phyloP scores from a whole-genome alignment of 805 yeast species.

The Lipomyces spencermartinsiae region DNA sequence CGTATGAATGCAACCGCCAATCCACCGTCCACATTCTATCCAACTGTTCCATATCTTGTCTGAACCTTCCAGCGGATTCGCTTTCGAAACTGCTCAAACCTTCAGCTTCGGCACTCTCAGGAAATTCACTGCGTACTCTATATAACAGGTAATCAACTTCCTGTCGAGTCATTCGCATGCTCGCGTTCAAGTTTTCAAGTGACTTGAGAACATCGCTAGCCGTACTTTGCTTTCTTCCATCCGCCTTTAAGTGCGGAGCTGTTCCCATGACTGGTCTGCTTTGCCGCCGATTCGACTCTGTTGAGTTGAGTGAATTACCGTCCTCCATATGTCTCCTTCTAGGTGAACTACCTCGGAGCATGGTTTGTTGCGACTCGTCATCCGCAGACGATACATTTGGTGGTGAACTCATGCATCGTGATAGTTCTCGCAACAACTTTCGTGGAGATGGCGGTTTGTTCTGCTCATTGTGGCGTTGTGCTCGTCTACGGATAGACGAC shows the following conservation, averaged over 20 bases:
- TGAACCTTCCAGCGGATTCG: background rate
- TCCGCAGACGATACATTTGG: background rate
- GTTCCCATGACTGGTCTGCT: background rate
- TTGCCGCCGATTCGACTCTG: background rate
- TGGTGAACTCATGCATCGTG: conserved; percentile 8
- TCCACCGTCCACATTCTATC: conserved; percentile 1
- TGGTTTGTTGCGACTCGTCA: background rate
- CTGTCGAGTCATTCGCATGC: conserved; percentile 1
- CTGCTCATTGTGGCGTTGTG: background rate
- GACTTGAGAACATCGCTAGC: background rate
- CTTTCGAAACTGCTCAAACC: background rate
- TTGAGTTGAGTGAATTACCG: background rate
- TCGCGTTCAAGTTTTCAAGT: background rate
- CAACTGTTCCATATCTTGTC: conserved; percentile 5
- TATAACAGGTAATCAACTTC: background rate
- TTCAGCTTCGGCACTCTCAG: background rate
- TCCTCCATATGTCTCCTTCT: background rate
- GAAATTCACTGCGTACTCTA: background rate
- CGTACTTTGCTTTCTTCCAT: background rate
- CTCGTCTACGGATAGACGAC: background rate
- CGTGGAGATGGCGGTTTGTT: background rate
- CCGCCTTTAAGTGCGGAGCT: background rate
- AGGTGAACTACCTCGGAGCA: background rate
- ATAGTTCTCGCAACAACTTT: background rate
- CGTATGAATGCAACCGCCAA: background rate